Percentiles rank a stretch among this genome's conserved stretches.
These are phyloP conservation scores for Leccinum longicurvipes DNA, from an alignment of 768 basidiomycete species.

Conservation along the genomic window DNA sequence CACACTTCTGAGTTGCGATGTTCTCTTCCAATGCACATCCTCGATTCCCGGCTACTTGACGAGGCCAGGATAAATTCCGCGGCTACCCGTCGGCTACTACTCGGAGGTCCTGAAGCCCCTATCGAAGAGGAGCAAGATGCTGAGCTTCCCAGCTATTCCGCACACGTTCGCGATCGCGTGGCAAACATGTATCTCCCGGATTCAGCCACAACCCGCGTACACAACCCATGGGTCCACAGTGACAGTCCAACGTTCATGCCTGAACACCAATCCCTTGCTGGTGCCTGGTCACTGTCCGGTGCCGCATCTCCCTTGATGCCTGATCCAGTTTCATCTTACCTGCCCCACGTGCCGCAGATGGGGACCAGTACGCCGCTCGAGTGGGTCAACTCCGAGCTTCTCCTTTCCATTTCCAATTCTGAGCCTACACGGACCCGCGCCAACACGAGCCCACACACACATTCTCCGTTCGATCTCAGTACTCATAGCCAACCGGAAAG, in stretches of 20 bases:
- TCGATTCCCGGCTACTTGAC: slow-evolving; percentile 66
- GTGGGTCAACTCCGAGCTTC: slow-evolving; percentile 83
- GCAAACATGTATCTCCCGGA: slow-evolving; percentile 73
- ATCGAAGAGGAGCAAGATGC: slow-evolving; percentile 54
- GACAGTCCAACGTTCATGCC: slow-evolving; percentile 36
- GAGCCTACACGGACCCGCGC: slow-evolving; percentile 23
- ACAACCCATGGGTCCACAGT: slow-evolving; percentile 57
- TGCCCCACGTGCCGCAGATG: slow-evolving; percentile 43
- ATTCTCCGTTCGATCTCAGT: slow-evolving; percentile 23
- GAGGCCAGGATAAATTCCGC: slow-evolving; percentile 74
- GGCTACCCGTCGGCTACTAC: slow-evolving; percentile 58
- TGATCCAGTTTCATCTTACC: slow-evolving; percentile 26
- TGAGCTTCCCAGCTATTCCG: slow-evolving; percentile 84
- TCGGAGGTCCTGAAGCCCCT: slow-evolving; percentile 39
- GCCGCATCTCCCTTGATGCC: slow-evolving; percentile 40
- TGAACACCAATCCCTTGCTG: slow-evolving; percentile 17
- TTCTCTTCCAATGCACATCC: slow-evolving; percentile 83
- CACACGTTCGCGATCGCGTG: slow-evolving; percentile 89
- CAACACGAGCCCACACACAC: slow-evolving; percentile 14
- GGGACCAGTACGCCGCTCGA: slow-evolving; percentile 52
- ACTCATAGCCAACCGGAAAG: slow-evolving; percentile 25
- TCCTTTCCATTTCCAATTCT: slow-evolving; percentile 55
- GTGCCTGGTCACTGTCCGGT: slow-evolving; percentile 30
- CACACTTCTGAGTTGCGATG: slow-evolving; percentile 95
- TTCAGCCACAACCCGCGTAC: slow-evolving; percentile 56